Base-by-base conservation (phyloP, 2,329 filamentous ascomycete species). In the Penicillium sumatraense region DNA sequence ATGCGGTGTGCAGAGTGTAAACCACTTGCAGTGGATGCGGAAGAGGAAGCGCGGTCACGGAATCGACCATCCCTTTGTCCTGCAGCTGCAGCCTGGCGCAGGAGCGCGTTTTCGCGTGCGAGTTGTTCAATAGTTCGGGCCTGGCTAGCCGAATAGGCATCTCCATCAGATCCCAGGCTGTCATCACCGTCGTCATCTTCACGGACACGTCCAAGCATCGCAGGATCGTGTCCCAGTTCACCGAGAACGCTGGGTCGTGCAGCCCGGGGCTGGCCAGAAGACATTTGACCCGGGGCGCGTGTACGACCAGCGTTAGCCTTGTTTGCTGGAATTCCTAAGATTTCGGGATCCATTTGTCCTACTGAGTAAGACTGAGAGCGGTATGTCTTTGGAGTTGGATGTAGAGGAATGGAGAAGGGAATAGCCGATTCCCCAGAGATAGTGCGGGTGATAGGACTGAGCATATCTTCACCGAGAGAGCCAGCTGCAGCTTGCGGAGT, bases 351-450 rank as follows among this genome's bases (percentile, higher is more conserved):
- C 57, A 92, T 80, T 71, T 97, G 93, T 4, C 93, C 93, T 45
- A 96, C 93, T 0, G 93, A 98, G 74, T 98, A 98, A 4, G 95
- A 98, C 73, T 97, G 91, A 5, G 95, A 99, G 40, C 95, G 88
- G 66, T 96, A 95, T 1, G 91, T 92, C 74, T 98, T 98, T 1
- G 90, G 90, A 0, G 91, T 95, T 1, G 93, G 92, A 60, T 96
- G 90, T 18, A 96, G 81, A 3, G 92, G 92, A 62, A 96, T 96
- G 6, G 90, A 84, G 67, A 96, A 96, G 1, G 91, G 90, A 51
- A 96, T 89, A 6, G 78, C 70, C 8, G 80, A 75, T 59, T 93
- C 83, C 27, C 75, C 77, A 55, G 77, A 66, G 56, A 76, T 69
- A 49, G 77, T 71, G 56, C 74, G 72, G 54, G 75, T 70, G 11